Conservation (phyloP, 2,329 filamentous ascomycete genomes). For the Exophiala sp. region DNA sequence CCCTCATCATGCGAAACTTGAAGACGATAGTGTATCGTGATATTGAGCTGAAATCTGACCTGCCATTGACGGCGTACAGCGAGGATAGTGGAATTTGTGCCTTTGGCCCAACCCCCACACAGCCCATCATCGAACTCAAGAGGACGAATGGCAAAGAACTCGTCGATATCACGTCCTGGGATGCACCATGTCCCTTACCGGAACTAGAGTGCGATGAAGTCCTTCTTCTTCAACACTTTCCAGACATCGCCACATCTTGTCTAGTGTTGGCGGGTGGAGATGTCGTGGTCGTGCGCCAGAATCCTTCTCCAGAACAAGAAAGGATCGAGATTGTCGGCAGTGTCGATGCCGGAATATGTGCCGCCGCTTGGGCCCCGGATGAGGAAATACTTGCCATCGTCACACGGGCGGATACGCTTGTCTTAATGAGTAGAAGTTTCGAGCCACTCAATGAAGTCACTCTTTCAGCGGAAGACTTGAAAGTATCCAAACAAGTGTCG, state of each 20-base stretch:
- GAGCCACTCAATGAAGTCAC: conserved; percentile 74
- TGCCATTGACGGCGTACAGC: conserved; percentile 63
- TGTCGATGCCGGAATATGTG: conserved; percentile 85
- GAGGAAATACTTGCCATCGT: conserved; percentile 84
- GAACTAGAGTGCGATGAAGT: conserved; percentile 72
- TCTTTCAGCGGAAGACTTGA: conserved; percentile 72
- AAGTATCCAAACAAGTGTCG: conserved; percentile 87
- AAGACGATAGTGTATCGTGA: conserved; percentile 69
- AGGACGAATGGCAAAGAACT: conserved; percentile 42
- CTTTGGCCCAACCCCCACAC: conserved; percentile 71
- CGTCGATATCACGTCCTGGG: conserved; percentile 73
- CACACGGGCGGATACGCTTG: conserved; percentile 71
- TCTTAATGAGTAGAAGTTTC: conserved; percentile 91
- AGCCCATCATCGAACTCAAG: conserved; percentile 70
- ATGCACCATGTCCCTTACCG: conserved; percentile 75
- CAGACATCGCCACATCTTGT: conserved; percentile 72
- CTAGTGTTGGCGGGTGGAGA: conserved; percentile 86
- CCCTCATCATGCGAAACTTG: conserved; percentile 75
- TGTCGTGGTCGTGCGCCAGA: conserved; percentile 79
- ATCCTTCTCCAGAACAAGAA: conserved; percentile 62
- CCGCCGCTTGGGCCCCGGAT: conserved; percentile 90
- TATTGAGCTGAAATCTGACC: conserved; percentile 58
- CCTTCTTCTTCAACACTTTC: conserved; percentile 77
- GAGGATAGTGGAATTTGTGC: conserved; percentile 67
- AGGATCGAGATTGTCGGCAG: conserved; percentile 94